These are phyloP conservation scores for Citropsis articulata DNA, from an alignment of 345 rosid species.

Conservation along the genomic window DNA sequence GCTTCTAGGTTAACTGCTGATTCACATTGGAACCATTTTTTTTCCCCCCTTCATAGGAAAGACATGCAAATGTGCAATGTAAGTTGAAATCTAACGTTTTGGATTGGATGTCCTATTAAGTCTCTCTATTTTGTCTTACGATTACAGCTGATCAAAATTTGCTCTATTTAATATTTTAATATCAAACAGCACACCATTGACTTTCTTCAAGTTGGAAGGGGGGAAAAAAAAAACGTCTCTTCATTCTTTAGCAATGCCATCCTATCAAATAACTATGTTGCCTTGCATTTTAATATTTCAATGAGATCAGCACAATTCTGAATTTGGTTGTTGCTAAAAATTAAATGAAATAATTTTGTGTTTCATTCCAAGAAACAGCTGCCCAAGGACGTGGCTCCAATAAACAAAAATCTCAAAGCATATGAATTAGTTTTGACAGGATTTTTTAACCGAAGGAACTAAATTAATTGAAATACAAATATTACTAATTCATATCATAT, in stretches of 20 bases:
- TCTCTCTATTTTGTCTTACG: background rate
- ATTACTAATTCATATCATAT: background rate
- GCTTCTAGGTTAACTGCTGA: no score
- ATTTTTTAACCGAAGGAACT: background rate
- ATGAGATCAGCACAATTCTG: conserved; percentile 7
- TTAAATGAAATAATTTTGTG: background rate
- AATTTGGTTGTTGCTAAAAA: background rate
- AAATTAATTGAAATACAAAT: background rate
- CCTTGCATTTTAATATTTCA: background rate
- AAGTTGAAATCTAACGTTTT: no score
- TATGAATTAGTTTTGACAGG: background rate
- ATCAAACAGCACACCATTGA: background rate
- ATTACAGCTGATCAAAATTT: background rate
- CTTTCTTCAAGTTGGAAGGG: background rate
- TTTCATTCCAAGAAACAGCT: conserved; percentile 29
- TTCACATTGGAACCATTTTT: no score
- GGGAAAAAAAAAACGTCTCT: no score
- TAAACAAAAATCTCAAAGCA: conserved; percentile 10
- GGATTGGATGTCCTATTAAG: background rate
- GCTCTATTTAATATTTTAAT: background rate
- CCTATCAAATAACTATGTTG: background rate
- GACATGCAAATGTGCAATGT: no score
- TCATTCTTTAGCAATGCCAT: background rate
- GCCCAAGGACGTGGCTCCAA: conserved; percentile 46
- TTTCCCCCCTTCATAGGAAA: fast-evolving